A percentile compares a stretch with the other conserved stretches of the same genome.
phyloP scores from a whole-genome alignment of 495 filamentous ascomycete species.

The Aspergillus steynii region DNA sequence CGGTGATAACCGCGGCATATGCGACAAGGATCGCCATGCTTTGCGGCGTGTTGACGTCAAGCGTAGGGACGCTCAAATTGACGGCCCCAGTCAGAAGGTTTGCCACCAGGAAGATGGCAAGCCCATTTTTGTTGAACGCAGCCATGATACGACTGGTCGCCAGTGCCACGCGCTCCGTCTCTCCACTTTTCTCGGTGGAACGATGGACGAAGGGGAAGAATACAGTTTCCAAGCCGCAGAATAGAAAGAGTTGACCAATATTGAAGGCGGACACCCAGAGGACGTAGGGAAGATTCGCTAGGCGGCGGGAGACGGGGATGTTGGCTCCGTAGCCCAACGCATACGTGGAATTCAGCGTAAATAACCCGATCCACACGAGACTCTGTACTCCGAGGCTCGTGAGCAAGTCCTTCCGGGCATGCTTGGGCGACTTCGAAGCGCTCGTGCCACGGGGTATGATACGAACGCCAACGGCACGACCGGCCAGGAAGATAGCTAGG shows the following conservation, averaged over 20 bases:
- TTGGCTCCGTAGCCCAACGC: conserved; percentile 62
- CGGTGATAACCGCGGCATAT: conserved; percentile 69
- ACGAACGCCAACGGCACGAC: conserved; percentile 77
- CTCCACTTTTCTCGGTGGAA: conserved; percentile 40
- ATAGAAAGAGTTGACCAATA: conserved; percentile 71
- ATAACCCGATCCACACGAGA: conserved; percentile 65
- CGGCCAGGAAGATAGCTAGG: conserved; percentile 90
- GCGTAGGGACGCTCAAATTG: conserved; percentile 80
- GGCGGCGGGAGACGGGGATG: conserved; percentile 76
- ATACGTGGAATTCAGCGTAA: conserved; percentile 63
- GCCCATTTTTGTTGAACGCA: conserved; percentile 85
- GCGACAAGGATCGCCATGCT: conserved; percentile 73
- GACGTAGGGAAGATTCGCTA: conserved; percentile 93
- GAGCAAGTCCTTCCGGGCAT: conserved; percentile 55
- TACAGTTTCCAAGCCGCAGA: conserved; percentile 71
- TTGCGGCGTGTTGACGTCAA: conserved; percentile 59
- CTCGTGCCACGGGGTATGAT: conserved; percentile 64
- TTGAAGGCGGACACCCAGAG: conserved; percentile 93
- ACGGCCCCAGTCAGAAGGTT: conserved; percentile 88
- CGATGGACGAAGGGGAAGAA: conserved; percentile 74
- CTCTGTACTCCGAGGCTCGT: conserved; percentile 60
- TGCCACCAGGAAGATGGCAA: conserved; percentile 83
- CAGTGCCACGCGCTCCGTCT: conserved; percentile 59
- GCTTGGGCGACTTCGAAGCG: conserved; percentile 35
- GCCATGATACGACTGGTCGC: conserved; percentile 77